These are phyloP conservation scores for Diplotaxis tenuifolia DNA, from an alignment of 345 rosid species.

Conservation along the genomic window DNA sequence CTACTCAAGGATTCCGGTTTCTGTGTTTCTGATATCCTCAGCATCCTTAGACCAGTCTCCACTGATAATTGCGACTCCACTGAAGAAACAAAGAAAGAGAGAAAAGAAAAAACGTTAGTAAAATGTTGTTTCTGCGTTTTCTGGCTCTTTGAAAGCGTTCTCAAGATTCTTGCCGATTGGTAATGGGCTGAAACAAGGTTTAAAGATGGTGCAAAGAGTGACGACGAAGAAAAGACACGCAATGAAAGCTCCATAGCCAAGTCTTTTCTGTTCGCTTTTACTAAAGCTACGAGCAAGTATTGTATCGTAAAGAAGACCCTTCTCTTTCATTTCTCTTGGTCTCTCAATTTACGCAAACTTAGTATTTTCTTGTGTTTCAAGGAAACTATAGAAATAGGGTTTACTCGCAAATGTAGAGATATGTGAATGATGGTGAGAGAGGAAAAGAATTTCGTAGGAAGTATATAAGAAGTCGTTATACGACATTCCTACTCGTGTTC, in stretches of 20 bases:
- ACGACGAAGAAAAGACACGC: slow-evolving; percentile 48
- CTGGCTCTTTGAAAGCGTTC: background rate
- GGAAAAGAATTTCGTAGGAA: background rate
- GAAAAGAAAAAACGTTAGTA: background rate
- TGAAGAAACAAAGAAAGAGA: slow-evolving; percentile 29
- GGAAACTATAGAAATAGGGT: background rate
- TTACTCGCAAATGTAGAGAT: background rate
- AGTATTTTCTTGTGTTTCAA: slow-evolving; percentile 16
- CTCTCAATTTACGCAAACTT: background rate
- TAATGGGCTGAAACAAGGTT: slow-evolving; percentile 52
- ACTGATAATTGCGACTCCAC: slow-evolving; percentile 48
- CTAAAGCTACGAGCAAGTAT: slow-evolving; percentile 74
- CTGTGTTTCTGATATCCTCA: slow-evolving; percentile 23
- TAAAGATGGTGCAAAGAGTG: slow-evolving; percentile 53
- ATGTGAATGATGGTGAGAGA: background rate
- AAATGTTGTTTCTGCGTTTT: background rate
- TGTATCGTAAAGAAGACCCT: slow-evolving; percentile 43
- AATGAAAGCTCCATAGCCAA: slow-evolving; percentile 59
- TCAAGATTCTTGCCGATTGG: slow-evolving; percentile 46
- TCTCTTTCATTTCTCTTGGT: slow-evolving; percentile 24
- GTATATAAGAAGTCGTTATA: slow-evolving; percentile 11
- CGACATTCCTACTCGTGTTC: slow-evolving; percentile 13
- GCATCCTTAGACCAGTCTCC: slow-evolving; percentile 40
- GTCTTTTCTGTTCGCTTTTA: slow-evolving; percentile 57
- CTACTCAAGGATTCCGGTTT: background rate